Conservation (phyloP, 805 yeast species). For the Kockiozyma suomiensis region DNA sequence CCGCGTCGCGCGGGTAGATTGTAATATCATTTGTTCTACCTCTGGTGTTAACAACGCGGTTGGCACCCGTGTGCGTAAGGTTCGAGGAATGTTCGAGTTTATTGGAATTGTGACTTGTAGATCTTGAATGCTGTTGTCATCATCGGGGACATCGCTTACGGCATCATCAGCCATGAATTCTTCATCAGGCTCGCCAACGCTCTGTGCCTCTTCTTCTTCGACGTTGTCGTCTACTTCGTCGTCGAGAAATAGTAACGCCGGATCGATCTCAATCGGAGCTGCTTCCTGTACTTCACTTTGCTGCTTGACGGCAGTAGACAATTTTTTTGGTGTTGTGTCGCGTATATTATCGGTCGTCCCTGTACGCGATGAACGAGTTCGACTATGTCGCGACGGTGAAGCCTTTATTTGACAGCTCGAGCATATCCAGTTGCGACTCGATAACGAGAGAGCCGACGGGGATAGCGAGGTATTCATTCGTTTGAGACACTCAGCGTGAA, state of each 20-base stretch:
- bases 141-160: too few species aligned
- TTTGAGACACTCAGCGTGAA: not conserved
- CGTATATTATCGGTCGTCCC: too few species aligned
- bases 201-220: not conserved
- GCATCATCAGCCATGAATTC: slow-evolving; percentile 1
- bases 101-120: not conserved
- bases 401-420: not conserved
- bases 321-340: not conserved
- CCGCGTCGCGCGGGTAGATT: not conserved
- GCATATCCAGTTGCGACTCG: slow-evolving; percentile 5
- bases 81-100: not conserved
- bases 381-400: not conserved
- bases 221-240: not conserved
- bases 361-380: not conserved
- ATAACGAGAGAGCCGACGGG: not conserved
- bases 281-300: not conserved
- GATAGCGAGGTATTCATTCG: not conserved
- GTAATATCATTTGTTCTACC: not conserved
- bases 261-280: not conserved
- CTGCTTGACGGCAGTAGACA: not conserved
- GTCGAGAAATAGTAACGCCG: not conserved
- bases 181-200: not conserved
- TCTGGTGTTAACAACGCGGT: not conserved
- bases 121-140: not conserved
- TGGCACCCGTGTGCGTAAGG: not conserved